Evolutionary conservation across 306 rosid genomes (phyloP), one percentile per base, ranked within the genome.

Genomic region (Vigna angularis): DNA sequence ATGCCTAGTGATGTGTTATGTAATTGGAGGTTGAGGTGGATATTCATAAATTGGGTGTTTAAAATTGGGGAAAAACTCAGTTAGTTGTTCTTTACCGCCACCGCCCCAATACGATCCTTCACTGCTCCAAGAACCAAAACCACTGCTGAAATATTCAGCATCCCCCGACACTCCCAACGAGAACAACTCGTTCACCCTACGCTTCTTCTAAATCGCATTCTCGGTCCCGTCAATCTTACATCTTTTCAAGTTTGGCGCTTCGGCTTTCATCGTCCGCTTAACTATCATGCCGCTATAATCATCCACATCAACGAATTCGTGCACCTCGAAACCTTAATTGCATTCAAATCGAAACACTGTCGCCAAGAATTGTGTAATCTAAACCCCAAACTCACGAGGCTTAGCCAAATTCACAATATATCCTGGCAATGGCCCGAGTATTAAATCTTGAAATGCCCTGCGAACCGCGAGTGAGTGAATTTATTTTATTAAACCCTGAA

Each of bases 191-290:
- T 75, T 85, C 53, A 72, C 73, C 59, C 61, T 86, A 74, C 70
- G 85, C 91, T 89, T 91, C 89, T 93, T 91, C 50, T 81, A 75
- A 84, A 57, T 76, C 82, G 48, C 83, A 66, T 56, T 83, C 47
- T 83, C 87, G 6, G 83, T 82, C 75, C 81, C 88, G 1, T 92
- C 97, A 61, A 91, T 82, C 83, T 85, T 83, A 80, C 98, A 93
- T 16, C 97, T 90, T 63, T 95, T 95, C 61, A 92, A 58, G 70
- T 89, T 95, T 84, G 97, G 97, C 90, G 89, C 87, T 84, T 93
- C 97, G 26, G 79, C 56, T 87, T 88, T 93, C 93, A 77, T 55
- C 40, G 89, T 87, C 44, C 90, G 89, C 71, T 95, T 91, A 74
- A 86, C 78, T 72, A 90, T 86, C 98, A 95, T 95, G 73, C 91